phyloP scores from a whole-genome alignment of 2,329 filamentous ascomycete species.

The Metarhizium anisopliae region DNA sequence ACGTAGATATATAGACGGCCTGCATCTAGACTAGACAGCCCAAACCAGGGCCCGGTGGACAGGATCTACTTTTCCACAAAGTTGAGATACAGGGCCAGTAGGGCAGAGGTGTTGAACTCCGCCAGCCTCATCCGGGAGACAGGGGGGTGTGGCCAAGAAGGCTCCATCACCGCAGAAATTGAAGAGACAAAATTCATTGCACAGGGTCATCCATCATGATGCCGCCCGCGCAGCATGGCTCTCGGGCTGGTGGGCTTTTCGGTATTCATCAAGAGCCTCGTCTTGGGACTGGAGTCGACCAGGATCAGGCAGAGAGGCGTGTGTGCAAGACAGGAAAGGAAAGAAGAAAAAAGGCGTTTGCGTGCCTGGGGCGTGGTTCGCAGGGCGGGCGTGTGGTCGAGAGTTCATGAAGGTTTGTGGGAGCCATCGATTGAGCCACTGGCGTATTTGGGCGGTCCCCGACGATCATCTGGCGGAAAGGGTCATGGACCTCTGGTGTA shows the following conservation, averaged over 20 bases:
- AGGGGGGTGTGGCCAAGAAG: slow-evolving; percentile 3
- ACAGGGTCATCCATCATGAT: not conserved
- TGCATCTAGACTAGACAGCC: slow-evolving; percentile 2
- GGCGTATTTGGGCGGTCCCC: not conserved
- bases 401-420: not conserved
- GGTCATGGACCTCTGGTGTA: not conserved
- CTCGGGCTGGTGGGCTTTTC: slow-evolving; percentile 7
- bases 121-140: slow-evolving; percentile 12
- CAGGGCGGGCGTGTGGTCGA: not conserved
- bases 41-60: slow-evolving; percentile 5
- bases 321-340: not conserved
- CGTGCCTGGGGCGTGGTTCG: not conserved
- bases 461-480: not conserved
- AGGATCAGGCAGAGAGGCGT: not conserved
- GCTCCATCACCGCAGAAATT: slow-evolving; percentile 2
- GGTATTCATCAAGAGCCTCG: slow-evolving; percentile 9
- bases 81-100: slow-evolving; percentile 7
- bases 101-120: slow-evolving; percentile 3
- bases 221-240: slow-evolving; percentile 3
- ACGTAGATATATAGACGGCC: slow-evolving; percentile 10
- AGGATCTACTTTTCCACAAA: slow-evolving; percentile 8
- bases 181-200: not conserved
- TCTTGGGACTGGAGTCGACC: slow-evolving; percentile 1
- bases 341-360: not conserved
- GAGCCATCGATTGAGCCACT: not conserved